phyloP scores from a whole-genome alignment of 164 flowering plant species.

The Macadamia tetraphylla region DNA sequence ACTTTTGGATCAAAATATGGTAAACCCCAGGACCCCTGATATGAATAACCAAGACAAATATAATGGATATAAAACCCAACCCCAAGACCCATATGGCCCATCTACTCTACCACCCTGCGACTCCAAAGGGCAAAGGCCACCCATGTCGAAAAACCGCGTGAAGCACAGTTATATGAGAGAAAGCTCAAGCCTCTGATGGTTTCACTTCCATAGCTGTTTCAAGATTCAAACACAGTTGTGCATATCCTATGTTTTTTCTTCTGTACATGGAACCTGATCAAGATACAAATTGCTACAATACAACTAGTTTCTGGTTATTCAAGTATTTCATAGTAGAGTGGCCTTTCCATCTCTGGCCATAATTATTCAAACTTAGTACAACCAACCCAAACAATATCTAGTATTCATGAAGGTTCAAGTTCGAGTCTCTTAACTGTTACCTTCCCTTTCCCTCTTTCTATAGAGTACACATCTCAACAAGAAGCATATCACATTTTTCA shows the following conservation, averaged over 20 bases:
- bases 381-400: background rate
- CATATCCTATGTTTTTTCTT: constrained; percentile 79
- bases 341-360: constrained; percentile 66
- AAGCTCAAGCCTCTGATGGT: constrained; percentile 92
- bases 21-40: constrained; percentile 67
- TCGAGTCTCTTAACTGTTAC: background rate
- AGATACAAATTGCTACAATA: constrained; percentile 68
- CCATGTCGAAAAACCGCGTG: constrained; percentile 93
- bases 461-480: too few species aligned
- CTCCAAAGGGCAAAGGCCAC: constrained; percentile 77
- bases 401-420: background rate
- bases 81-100: constrained; percentile 72
- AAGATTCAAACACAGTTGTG: constrained; percentile 86
- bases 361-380: background rate
- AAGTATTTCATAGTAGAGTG: constrained; percentile 68
- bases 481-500: background rate
- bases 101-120: constrained; percentile 77
- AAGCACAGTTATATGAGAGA: constrained; percentile 82
- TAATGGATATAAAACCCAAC: constrained; percentile 75
- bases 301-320: constrained; percentile 92
- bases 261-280: constrained; percentile 87
- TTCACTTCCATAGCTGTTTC: constrained; percentile 79
- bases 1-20: constrained; percentile 65
- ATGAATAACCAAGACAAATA: constrained; percentile 60
- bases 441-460: too few species aligned